A percentile compares a stretch with the other conserved stretches of the same genome.
Evolutionary conservation across 1,139 yeast genomes (phyloP).

Genomic region (Zygosaccharomyces sapae): DNA sequence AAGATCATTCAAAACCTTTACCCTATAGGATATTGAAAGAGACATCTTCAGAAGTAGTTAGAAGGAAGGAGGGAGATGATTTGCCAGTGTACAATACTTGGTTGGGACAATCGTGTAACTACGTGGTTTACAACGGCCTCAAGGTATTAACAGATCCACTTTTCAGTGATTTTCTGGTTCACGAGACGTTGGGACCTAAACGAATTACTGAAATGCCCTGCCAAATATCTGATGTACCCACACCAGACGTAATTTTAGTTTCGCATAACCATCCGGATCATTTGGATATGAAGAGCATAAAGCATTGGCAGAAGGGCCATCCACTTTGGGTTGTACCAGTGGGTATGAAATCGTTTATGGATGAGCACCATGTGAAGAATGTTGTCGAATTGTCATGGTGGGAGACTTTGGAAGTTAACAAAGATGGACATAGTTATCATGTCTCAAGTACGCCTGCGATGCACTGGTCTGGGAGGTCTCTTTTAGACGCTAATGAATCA

Average conservation of each 20-base stretch:
- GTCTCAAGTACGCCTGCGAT: constrained; percentile 89
- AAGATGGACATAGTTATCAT: constrained; percentile 55
- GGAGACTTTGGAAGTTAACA: constrained; percentile 55
- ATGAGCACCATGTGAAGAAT: constrained; percentile 44
- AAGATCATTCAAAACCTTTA: constrained; percentile 37
- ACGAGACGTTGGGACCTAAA: constrained; percentile 69
- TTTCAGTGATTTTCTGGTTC: constrained; percentile 63
- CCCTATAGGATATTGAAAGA: constrained; percentile 29
- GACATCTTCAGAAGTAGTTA: constrained; percentile 9
- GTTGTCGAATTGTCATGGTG: constrained; percentile 87
- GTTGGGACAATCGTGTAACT: constrained; percentile 90
- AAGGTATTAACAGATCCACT: constrained; percentile 84
- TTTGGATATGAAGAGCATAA: constrained; percentile 60
- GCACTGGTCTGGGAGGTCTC: constrained; percentile 93
- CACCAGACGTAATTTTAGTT: constrained; percentile 68
- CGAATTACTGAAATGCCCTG: constrained; percentile 73
- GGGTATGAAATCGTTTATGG: constrained; percentile 63
- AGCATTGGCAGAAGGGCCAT: constrained; percentile 47
- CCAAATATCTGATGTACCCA: constrained; percentile 55
- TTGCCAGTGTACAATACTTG: constrained; percentile 55
- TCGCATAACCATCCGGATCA: constrained; percentile 97
- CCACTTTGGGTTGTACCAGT: constrained; percentile 77
- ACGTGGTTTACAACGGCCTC: constrained; percentile 65
- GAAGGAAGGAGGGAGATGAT: constrained; percentile 10
- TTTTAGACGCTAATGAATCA: constrained; percentile 72